Conservation (phyloP, 257 asterid species). For the Solanum chmielewskii region DNA sequence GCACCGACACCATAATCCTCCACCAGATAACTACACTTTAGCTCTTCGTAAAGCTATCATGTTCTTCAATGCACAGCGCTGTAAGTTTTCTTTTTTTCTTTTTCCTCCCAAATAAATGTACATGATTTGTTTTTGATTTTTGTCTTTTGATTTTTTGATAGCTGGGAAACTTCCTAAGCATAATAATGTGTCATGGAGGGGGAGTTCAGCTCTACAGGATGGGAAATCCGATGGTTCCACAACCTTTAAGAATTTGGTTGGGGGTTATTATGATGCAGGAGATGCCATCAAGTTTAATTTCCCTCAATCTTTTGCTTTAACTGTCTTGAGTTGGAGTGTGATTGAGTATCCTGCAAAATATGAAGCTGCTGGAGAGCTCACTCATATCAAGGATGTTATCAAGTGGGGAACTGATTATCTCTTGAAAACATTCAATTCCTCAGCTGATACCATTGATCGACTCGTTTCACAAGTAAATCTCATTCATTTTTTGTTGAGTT, state of each 20-base stretch:
- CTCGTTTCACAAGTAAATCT: constrained; percentile 59
- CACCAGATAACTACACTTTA: constrained; percentile 81
- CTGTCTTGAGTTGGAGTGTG: constrained; percentile 97
- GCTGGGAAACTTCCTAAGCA: constrained; percentile 90
- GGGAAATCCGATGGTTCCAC: constrained; percentile 46
- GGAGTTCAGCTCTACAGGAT: constrained; percentile 70
- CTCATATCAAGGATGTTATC: constrained; percentile 70
- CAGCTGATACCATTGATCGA: constrained; percentile 66
- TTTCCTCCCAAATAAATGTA: neutral
- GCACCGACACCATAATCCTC: constrained; percentile 58
- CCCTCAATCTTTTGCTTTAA: constrained; percentile 84
- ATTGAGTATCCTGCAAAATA: constrained; percentile 72
- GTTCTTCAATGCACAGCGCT: constrained; percentile 92
- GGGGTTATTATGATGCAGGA: constrained; percentile 97
- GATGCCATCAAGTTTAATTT: constrained; percentile 91
- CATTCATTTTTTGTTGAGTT: neutral
- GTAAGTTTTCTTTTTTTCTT: constrained; percentile 27
- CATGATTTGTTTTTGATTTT: neutral
- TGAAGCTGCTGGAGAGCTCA: constrained; percentile 91
- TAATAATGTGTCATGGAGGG: constrained; percentile 94
- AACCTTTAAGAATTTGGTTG: constrained; percentile 54
- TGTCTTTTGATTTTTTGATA: constrained; percentile 14
- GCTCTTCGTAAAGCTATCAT: constrained; percentile 83
- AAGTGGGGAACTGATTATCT: constrained; percentile 98
- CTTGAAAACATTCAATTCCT: constrained; percentile 79